Evolutionary conservation across 768 basidiomycete genomes (phyloP).

Genomic region (Pisolithus orientalis): DNA sequence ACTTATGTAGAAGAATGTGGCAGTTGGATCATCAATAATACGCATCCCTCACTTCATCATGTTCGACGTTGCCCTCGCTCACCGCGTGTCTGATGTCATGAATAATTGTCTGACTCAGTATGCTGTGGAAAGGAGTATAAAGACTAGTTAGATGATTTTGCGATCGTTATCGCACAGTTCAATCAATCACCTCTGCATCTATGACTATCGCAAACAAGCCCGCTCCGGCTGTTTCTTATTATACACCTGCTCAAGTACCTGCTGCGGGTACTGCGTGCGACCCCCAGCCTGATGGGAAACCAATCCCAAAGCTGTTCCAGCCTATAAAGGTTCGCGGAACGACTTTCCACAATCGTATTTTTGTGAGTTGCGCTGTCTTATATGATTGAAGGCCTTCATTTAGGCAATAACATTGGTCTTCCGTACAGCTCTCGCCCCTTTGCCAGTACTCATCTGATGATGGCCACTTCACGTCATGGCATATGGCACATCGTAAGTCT

Average conservation of each 20-base stretch:
- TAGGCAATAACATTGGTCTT: not conserved
- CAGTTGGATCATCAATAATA: too few relatives aligned
- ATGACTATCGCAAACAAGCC: constrained; percentile 27
- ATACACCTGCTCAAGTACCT: constrained; percentile 40
- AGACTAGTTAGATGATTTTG: too few relatives aligned
- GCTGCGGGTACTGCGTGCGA: constrained; percentile 38
- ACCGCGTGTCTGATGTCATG: too few relatives aligned
- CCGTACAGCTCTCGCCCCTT: constrained; percentile 56
- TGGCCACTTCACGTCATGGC: constrained; percentile 79
- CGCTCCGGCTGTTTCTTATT: constrained; percentile 39
- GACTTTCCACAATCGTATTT: constrained; percentile 72
- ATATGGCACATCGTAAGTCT: constrained; percentile 66
- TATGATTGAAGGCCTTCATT: constrained; percentile 10
- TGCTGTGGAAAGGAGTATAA: too few relatives aligned
- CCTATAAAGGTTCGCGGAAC: constrained; percentile 55
- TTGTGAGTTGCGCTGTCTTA: constrained; percentile 32
- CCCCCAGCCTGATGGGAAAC: constrained; percentile 34
- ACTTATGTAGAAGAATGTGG: too few relatives aligned
- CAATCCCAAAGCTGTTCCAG: constrained; percentile 49
- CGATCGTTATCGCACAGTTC: too few relatives aligned
- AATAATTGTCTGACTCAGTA: too few relatives aligned
- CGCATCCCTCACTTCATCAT: too few relatives aligned
- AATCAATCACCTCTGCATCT: not conserved
- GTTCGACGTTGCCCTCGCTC: too few relatives aligned
- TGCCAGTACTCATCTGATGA: constrained; percentile 74